Percentiles rank a stretch among this genome's conserved stretches.
phyloP scores from a whole-genome alignment of 164 flowering plant genomes.

The Tinospora cordifolia region DNA sequence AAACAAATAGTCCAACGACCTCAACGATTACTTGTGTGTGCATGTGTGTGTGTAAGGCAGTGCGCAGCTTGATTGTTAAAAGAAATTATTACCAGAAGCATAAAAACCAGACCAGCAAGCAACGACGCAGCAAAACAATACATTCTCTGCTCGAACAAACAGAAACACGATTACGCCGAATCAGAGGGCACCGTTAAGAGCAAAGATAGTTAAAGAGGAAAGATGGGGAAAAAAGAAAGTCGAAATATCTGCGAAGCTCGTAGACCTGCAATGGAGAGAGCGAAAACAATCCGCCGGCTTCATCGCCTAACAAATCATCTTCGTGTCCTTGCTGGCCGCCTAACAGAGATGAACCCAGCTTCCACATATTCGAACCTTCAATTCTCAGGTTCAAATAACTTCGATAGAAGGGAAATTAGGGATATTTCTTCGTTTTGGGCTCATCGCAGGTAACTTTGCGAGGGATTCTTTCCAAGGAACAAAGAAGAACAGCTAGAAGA shows the following conservation, averaged over 20 bases:
- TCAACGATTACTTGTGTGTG: not conserved
- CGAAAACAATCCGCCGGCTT: conserved; percentile 41
- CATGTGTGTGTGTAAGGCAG: not conserved
- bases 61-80: not conserved
- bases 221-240: not conserved
- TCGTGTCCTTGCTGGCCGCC: conserved; percentile 39
- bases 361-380: conserved; percentile 38
- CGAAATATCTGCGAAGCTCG: not conserved
- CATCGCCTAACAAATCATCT: conserved; percentile 32
- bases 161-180: not conserved
- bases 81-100: conserved; percentile 49
- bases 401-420: not conserved
- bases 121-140: conserved; percentile 58
- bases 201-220: not conserved
- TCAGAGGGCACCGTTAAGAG: not conserved
- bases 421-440: not conserved
- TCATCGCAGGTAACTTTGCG: not conserved
- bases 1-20: not conserved
- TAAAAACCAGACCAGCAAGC: conserved; percentile 41
- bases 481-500: not conserved
- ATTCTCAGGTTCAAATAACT: not conserved
- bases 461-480: not conserved
- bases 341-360: conserved; percentile 20
- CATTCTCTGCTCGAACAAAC: conserved; percentile 41
- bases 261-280: conserved; percentile 53